Evolutionary conservation across 306 rosid species (phyloP), one percentile per base, ranked within the genome.

Genomic region (Quercus rubra): DNA sequence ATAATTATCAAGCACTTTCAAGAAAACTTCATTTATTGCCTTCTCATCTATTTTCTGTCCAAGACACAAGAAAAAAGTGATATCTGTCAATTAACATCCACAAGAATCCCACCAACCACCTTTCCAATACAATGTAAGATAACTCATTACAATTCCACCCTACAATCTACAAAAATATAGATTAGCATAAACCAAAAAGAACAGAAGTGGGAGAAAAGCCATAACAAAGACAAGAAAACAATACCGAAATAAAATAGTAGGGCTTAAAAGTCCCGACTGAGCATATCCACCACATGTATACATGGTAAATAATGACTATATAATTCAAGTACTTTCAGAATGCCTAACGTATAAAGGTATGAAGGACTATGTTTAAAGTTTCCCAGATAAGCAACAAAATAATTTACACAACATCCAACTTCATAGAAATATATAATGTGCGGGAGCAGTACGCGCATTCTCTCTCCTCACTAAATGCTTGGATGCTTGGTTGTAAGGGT

Each of bases 1-100:
- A 88, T 95, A 95, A 81, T 95, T 95, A 87, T 89, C 97, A 66
- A 95, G 94, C 80, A 88, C 97, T 89, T 90, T 95, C 87, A 83
- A 71, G 88, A 95, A 89, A 70, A 93, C 98, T 68, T 84, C 93
- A 59, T 93, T 85, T 86, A 95, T 86, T 66, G 97, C 89, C 79
- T 87, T 89, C 88, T 95, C 98, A 69, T 95, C 96, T 80, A 95
- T 80, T 89, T 95, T 95, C 99, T 95, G 90, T 18, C 54, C 66
- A 87, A 31, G 72, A 2, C 49, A n/a, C 27, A 3, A 67, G 51
- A 19, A 33, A 67, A 67, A 19, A 8, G 25, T 20, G 41, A 64
- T 64, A 64, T 30, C 14, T 28, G 70, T 64, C n/a, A 64, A 64
- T 31, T 64, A 30, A 18, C 52, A 67, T 67, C 17, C 72, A 19